phyloP scores from a whole-genome alignment of 441 rosid species.

The Arabidopsis hybrid region DNA sequence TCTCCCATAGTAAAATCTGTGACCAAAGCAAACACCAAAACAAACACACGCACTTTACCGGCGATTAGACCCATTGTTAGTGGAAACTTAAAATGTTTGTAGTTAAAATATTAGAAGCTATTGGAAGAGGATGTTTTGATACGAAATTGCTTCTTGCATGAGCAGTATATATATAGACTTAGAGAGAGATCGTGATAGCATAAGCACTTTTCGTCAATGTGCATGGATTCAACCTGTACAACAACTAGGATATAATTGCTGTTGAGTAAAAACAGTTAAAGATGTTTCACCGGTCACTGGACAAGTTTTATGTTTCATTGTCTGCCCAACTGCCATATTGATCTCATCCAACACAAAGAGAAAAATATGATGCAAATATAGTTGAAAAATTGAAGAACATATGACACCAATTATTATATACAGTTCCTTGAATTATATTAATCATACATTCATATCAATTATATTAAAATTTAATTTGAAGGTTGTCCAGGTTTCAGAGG shows the following conservation, averaged over 20 bases:
- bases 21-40: slow-evolving; percentile 49
- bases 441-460: slow-evolving; percentile 7
- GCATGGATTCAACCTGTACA: slow-evolving; percentile 14
- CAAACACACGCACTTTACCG: slow-evolving; percentile 40
- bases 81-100: neutral
- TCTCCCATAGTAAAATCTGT: slow-evolving; percentile 42
- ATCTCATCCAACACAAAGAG: slow-evolving; percentile 41
- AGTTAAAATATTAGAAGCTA: neutral
- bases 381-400: slow-evolving; percentile 33
- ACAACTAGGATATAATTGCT: slow-evolving; percentile 34
- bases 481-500: neutral
- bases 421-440: slow-evolving; percentile 3
- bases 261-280: slow-evolving; percentile 48
- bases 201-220: slow-evolving; percentile 15
- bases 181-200: slow-evolving; percentile 22
- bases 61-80: slow-evolving; percentile 42
- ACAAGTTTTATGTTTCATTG: neutral
- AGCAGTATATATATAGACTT: slow-evolving; percentile 30
- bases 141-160: slow-evolving; percentile 18
- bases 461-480: neutral
- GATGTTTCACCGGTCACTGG: slow-evolving; percentile 52
- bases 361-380: slow-evolving; percentile 33
- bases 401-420: slow-evolving; percentile 35
- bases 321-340: slow-evolving; percentile 57
- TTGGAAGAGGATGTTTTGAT: slow-evolving; percentile 10